These are phyloP conservation scores for Poa pratensis DNA, from an alignment of 176 grass and related monocot species.

Conservation along the genomic window DNA sequence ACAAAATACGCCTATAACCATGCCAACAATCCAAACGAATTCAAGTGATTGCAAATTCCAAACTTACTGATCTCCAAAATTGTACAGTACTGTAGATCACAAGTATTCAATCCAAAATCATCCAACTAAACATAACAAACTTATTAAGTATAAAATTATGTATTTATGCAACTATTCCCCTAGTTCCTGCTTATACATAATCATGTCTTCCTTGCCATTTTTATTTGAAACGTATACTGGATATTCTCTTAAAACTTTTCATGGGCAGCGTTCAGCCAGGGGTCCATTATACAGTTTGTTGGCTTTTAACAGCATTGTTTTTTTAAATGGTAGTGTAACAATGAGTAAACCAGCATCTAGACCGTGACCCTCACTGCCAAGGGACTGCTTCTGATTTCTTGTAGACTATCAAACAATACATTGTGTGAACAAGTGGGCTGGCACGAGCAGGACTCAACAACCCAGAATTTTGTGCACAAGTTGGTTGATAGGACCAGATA, in stretches of 20 bases:
- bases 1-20: background rate
- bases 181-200: background rate
- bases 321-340: background rate
- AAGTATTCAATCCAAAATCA: constrained; percentile 9
- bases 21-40: constrained; percentile 16
- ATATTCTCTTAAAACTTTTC: background rate
- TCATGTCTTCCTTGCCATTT: background rate
- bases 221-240: background rate
- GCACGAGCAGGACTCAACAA: background rate
- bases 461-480: background rate
- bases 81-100: too few species aligned
- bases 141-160: background rate
- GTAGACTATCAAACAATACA: too few species aligned
- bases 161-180: background rate
- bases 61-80: background rate
- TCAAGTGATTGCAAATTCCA: background rate
- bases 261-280: background rate
- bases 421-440: too few species aligned
- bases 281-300: background rate
- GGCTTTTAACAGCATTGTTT: background rate
- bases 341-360: background rate
- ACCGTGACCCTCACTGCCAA: too few species aligned
- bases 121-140: background rate
- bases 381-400: too few species aligned
- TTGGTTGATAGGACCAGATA: too few species aligned